Conservation (phyloP, 805 yeast species). For the Monosporozyma solicola region DNA sequence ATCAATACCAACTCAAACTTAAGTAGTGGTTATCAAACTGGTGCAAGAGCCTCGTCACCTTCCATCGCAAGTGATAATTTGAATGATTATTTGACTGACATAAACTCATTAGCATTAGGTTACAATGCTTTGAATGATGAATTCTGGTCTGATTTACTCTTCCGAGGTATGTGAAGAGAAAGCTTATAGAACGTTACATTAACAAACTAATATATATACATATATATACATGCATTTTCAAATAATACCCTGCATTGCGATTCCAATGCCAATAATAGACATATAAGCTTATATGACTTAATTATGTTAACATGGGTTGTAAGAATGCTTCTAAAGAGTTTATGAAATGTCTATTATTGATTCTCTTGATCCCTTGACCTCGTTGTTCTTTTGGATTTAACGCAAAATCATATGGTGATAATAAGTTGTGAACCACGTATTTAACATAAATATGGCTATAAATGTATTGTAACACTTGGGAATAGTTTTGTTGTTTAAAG, state of each 20-base stretch:
- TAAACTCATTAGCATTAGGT: conserved; percentile 38
- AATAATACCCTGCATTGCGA: not conserved
- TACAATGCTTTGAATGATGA: conserved; percentile 56
- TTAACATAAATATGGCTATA: conserved; percentile 27
- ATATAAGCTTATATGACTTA: not conserved
- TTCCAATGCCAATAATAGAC: not conserved
- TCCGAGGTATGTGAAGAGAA: conserved; percentile 10
- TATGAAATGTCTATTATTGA: conserved; percentile 23
- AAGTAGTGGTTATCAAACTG: not conserved
- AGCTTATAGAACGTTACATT: not conserved
- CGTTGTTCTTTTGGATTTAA: conserved; percentile 21
- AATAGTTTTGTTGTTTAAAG: conserved; percentile 27
- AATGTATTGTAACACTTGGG: conserved; percentile 24
- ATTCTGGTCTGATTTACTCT: conserved; percentile 51
- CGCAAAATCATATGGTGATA: conserved; percentile 28
- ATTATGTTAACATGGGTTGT: conserved; percentile 22
- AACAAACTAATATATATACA: not conserved
- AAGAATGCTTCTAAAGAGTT: conserved; percentile 23
- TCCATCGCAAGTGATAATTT: conserved; percentile 30
- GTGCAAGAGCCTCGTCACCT: conserved; percentile 27
- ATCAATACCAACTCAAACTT: not conserved
- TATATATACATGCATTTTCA: not conserved
- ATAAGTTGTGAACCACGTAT: conserved; percentile 23
- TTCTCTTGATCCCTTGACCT: conserved; percentile 28
- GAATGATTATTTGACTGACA: conserved; percentile 25